phyloP scores from a whole-genome alignment of 495 filamentous ascomycete genomes.

The Podospora conica region DNA sequence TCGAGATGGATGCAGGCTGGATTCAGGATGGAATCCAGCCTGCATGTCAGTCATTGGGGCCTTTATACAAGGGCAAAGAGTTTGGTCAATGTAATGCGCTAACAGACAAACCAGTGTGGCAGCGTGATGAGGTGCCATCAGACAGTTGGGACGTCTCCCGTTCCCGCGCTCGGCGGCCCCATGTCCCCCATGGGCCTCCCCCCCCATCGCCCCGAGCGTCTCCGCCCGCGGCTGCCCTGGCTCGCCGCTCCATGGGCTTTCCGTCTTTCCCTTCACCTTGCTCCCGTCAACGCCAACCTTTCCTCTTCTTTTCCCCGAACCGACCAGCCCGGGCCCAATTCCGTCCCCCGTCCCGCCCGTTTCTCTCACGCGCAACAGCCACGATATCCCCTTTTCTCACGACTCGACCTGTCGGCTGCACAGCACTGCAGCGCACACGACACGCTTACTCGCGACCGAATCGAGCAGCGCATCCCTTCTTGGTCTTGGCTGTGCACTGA shows the following conservation, averaged over 20 bases:
- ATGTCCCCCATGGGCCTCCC: conserved; percentile 19
- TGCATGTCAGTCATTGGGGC: too few relatives aligned
- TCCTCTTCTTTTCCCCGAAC: conserved; percentile 6
- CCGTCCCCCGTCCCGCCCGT: conserved; percentile 3
- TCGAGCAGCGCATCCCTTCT: background rate
- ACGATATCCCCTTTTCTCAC: background rate
- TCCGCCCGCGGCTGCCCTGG: conserved; percentile 14
- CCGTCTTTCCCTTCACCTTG: conserved; percentile 16
- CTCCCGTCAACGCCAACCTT: conserved; percentile 9
- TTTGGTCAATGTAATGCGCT: conserved; percentile 9
- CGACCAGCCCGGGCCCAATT: conserved; percentile 8
- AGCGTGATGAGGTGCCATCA: conserved; percentile 27
- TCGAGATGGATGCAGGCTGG: too few relatives aligned
- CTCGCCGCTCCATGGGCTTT: conserved; percentile 4
- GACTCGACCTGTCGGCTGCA: background rate
- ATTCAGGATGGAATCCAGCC: too few relatives aligned
- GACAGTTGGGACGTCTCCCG: conserved; percentile 27
- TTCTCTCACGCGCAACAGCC: background rate
- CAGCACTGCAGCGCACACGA: background rate
- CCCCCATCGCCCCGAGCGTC: conserved; percentile 18
- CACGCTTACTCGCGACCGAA: background rate
- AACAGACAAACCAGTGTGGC: conserved; percentile 26
- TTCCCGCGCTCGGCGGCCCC: conserved; percentile 27
- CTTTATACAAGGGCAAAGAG: background rate
- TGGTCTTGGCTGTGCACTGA: background rate